Percentiles rank a stretch among this genome's conserved stretches.
phyloP scores from a whole-genome alignment of 352 stramenopile genomes.

The Hyaloperonospora brassicae region DNA sequence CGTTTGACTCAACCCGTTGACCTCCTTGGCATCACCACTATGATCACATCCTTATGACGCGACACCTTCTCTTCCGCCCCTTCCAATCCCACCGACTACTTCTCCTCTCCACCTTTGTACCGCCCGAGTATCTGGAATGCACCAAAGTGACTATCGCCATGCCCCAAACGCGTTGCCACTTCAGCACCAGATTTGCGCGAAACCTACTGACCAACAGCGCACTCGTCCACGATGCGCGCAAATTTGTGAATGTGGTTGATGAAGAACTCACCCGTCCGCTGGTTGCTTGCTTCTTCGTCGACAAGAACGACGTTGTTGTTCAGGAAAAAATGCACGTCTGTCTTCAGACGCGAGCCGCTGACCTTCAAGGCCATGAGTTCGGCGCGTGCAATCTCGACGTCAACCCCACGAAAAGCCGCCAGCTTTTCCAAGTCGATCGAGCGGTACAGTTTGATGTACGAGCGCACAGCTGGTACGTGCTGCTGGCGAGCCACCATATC shows the following conservation, averaged over 20 bases:
- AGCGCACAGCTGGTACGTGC: slow-evolving; percentile 86
- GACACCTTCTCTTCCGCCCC: slow-evolving; percentile 16
- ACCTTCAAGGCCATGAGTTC: slow-evolving; percentile 82
- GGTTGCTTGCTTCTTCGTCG: slow-evolving; percentile 76
- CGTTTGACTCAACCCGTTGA: slow-evolving; percentile 7
- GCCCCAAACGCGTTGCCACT: slow-evolving; percentile 2
- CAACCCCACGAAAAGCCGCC: slow-evolving; percentile 82
- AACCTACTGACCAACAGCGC: slow-evolving; percentile 45
- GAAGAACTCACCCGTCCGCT: slow-evolving; percentile 86
- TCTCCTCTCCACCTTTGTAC: slow-evolving; percentile 11
- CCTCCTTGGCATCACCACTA: background rate
- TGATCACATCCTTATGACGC: slow-evolving; percentile 7
- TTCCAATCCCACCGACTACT: slow-evolving; percentile 19
- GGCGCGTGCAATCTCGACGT: slow-evolving; percentile 52
- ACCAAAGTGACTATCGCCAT: slow-evolving; percentile 19
- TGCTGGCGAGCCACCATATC: slow-evolving; percentile 85
- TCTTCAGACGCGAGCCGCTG: slow-evolving; percentile 49
- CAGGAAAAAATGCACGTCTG: slow-evolving; percentile 81
- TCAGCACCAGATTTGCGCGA: slow-evolving; percentile 9
- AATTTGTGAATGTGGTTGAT: slow-evolving; percentile 86
- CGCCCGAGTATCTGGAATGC: slow-evolving; percentile 7
- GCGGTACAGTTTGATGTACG: slow-evolving; percentile 96
- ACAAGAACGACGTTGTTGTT: slow-evolving; percentile 71
- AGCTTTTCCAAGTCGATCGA: slow-evolving; percentile 93
- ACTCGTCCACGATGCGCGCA: slow-evolving; percentile 80